Evolutionary conservation across 441 rosid genomes (phyloP), one percentile per base, ranked within the genome.

Genomic region (Syzygium syzygioides): DNA sequence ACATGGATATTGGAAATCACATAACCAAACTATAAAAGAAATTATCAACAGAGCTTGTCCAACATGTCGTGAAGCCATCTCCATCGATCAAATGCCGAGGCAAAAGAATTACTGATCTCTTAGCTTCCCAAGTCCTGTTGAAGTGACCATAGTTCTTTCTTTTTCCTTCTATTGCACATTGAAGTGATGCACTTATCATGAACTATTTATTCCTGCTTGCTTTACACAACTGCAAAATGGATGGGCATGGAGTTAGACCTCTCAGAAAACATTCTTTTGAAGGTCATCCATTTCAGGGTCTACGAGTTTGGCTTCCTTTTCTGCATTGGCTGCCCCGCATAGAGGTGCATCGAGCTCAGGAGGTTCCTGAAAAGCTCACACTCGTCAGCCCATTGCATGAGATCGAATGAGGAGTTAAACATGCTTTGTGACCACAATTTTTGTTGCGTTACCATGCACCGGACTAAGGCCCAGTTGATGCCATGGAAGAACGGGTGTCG

Each of bases 381-480:
- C 62, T 88, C 54, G 79, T 88, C 87, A 90, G 20, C 50, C 53
- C 71, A 62, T 37, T 11, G 84, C 64, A 54, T 12, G n/a, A 56
- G 26, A 48, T 55, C 30, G 25, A 59, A 54, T 50, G 34, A 34
- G 86, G 52, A 26, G 9, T n/a, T 41, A 54, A 54, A 56, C 34
- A 30, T 68, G 25, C 56, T 5, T 34, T 34, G 32, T 84, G 18
- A 85, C 50, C 32, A 41, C 6, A 86, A 86, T 64, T 86, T 60
- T 18, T 79, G 59, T 14, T 25, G 23, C 76, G 26, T 91, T 95
- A 98, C 99, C 96, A 90, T 92, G 96, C 96, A 94, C 28, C 99
- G 98, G 87, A 98, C 93, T 20, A 98, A 91, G 88, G 99, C 98
- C 99, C 99, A 98, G 52, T 95, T 97, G 89, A 95, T 86, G 53